Conservation (phyloP, 1,139 yeast genomes). For the Pneumocystis oryctolagi region DNA sequence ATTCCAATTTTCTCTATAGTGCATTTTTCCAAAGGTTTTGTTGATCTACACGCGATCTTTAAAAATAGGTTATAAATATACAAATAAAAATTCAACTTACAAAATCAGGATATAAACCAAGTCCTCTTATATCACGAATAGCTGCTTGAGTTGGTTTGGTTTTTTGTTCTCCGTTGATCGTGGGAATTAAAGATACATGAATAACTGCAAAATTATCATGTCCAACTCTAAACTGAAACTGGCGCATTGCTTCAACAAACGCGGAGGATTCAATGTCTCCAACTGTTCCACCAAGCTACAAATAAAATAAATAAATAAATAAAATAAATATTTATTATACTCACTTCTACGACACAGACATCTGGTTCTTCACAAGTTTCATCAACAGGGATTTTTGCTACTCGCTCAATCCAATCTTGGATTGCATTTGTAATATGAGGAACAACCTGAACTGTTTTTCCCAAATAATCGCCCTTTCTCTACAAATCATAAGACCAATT, state of each 20-base stretch:
- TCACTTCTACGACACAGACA: conserved; percentile 63
- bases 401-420: conserved; percentile 97
- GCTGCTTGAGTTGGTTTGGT: conserved; percentile 99
- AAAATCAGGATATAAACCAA: conserved; percentile 91
- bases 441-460: conserved; percentile 98
- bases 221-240: conserved; percentile 95
- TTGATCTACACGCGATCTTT: conserved; percentile 84
- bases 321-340: neutral
- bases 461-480: conserved; percentile 92
- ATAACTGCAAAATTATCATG: conserved; percentile 83
- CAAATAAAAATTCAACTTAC: neutral
- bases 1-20: conserved; percentile 91
- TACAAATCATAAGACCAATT: neutral
- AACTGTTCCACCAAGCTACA: conserved; percentile 94
- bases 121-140: conserved; percentile 82
- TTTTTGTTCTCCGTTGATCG: conserved; percentile 95
- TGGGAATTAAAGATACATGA: conserved; percentile 94
- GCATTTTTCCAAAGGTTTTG: conserved; percentile 61
- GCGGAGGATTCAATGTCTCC: conserved; percentile 99
- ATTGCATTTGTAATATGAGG: conserved; percentile 95
- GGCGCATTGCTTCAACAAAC: conserved; percentile 95
- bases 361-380: conserved; percentile 76
- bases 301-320: neutral
- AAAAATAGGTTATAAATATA: neutral
- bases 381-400: conserved; percentile 83